Base-by-base conservation (phyloP, 2,329 filamentous ascomycete species). In the Hymenoscyphus scutula region DNA sequence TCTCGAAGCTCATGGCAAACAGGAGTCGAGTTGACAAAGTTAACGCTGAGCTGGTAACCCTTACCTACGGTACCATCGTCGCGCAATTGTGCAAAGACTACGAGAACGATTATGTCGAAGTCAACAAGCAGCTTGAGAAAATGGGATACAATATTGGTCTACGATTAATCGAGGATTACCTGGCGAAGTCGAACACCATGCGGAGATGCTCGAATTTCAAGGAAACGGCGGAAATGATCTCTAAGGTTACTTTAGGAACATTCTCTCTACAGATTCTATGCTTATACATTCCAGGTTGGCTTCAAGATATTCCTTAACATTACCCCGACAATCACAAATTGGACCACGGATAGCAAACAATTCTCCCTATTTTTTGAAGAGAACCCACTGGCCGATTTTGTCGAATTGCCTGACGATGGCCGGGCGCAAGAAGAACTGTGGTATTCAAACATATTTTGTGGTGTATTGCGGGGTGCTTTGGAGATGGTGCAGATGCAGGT, bases 401-500 rank as follows among this genome's bases (percentile, higher is more conserved):
- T 99, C 56, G 95, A 99, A 77, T 80, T 99, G 53, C 95, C 95
- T 0, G 95, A 99, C 74, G 95, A 99, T 77, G 95, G 93, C 58
- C 85, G 92, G 67, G 92, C 95, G 3, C 95, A 99, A 77, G 93
- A 97, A 73, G 94, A 98, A 78, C 81, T 99, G 45, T 99, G 95
- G 95, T 99, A 96, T 77, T 97, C 92, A 5, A 99, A 98, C 77
- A 96, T 99, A 62, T 84, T 98, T 53, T 97, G 95, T 71, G 95
- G 95, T 53, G 91, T 99, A 53, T 80, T 99, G 65, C 84, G 95
- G 69, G 95, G 95, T 15, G 89, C 94, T 1, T 77, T 99, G 63
- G 95, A 99, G 77, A 99, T 99, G 95, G 94, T 98, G 73, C 94
- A 98, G 83, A 97, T 98, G 92, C 95, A 98, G 77, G 92, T 98